phyloP scores from a whole-genome alignment of 2,329 filamentous ascomycete genomes.

The Clonostachys rosea region DNA sequence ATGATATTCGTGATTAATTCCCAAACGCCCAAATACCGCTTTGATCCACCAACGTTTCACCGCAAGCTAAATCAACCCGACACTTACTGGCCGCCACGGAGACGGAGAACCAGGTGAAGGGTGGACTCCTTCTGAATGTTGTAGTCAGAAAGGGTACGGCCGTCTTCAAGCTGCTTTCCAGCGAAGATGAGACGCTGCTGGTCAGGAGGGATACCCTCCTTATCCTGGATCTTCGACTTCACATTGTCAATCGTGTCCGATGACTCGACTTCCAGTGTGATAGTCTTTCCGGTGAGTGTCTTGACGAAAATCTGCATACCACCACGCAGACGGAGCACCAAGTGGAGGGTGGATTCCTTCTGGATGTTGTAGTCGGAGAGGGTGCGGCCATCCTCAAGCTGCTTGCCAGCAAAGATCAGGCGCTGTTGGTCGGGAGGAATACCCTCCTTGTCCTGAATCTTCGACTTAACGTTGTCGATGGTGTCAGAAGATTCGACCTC shows the following conservation, averaged over 20 bases:
- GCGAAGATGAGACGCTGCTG: conserved; percentile 96
- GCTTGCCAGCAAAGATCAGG: conserved; percentile 93
- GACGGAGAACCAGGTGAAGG: conserved; percentile 80
- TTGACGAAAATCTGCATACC: conserved; percentile 79
- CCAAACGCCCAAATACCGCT: too few species aligned
- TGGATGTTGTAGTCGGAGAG: conserved; percentile 94
- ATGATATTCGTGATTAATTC: too few species aligned
- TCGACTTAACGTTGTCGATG: conserved; percentile 94
- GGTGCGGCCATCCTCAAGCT: conserved; percentile 90
- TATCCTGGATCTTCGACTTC: conserved; percentile 97
- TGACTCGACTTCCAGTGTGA: conserved; percentile 85
- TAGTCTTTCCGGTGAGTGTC: conserved; percentile 90
- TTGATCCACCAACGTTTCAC: too few species aligned
- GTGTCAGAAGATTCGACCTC: conserved; percentile 88
- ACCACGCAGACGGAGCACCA: conserved; percentile 87
- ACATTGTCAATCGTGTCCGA: conserved; percentile 95
- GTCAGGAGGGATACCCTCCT: conserved; percentile 95
- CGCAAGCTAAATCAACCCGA: conserved; percentile 16
- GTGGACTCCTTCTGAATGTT: conserved; percentile 95
- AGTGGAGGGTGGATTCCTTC: conserved; percentile 83
- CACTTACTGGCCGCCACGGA: conserved; percentile 67
- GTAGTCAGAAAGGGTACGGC: conserved; percentile 85
- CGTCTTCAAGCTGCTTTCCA: conserved; percentile 93
- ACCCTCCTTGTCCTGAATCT: conserved; percentile 98
- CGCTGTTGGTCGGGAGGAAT: conserved; percentile 96